Evolutionary conservation across 1,139 yeast genomes (phyloP).

Genomic region (Hemisphaericaspora subhashii): DNA sequence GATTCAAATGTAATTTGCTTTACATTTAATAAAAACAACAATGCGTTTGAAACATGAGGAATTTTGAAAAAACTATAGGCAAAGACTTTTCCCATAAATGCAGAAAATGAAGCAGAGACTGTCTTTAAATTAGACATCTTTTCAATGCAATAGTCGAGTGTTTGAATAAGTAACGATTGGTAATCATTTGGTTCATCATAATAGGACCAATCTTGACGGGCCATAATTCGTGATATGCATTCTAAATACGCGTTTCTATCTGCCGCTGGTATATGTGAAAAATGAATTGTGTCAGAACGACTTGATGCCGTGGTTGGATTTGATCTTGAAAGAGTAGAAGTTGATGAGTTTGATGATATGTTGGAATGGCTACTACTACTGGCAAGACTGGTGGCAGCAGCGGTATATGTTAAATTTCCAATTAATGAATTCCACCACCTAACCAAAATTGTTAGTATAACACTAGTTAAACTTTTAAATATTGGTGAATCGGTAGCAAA

Average conservation of each 20-base stretch:
- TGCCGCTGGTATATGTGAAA: conserved; percentile 17
- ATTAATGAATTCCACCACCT: conserved; percentile 73
- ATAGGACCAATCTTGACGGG: conserved; percentile 63
- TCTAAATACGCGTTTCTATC: conserved; percentile 76
- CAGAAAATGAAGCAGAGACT: conserved; percentile 59
- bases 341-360: not conserved
- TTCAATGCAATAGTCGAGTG: conserved; percentile 57
- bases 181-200: conserved; percentile 27
- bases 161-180: conserved; percentile 42
- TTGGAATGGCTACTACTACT: no score
- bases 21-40: conserved; percentile 62
- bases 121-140: conserved; percentile 53
- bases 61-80: conserved; percentile 64
- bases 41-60: conserved; percentile 61
- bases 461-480: conserved; percentile 35
- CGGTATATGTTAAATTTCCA: conserved; percentile 28
- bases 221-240: conserved; percentile 64
- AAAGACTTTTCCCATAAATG: conserved; percentile 79
- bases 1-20: conserved; percentile 38
- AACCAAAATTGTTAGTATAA: conserved; percentile 41
- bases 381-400: conserved; percentile 8
- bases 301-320: conserved; percentile 1
- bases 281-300: conserved; percentile 9
- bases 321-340: conserved; percentile 4
- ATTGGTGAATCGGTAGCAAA: conserved; percentile 26